Evolutionary conservation across 2,329 filamentous ascomycete genomes (phyloP).

Genomic region (Aspergillus japonicus): DNA sequence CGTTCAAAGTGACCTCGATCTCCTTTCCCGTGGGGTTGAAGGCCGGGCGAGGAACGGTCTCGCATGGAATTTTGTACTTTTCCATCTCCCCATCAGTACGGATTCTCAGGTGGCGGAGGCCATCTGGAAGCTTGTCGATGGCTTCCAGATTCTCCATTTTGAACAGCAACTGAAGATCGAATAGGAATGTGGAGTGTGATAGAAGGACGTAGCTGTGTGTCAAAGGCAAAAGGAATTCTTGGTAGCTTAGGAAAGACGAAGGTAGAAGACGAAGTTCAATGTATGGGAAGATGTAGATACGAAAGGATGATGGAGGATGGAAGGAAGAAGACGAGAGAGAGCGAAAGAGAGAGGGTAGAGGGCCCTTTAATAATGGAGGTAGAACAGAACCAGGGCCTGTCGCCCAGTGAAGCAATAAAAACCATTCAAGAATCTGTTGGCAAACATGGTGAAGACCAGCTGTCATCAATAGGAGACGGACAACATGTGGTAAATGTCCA

Average conservation of each 20-base stretch:
- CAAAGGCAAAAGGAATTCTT: background rate
- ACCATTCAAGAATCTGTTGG: background rate
- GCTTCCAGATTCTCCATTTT: conserved; percentile 24
- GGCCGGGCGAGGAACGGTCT: conserved; percentile 49
- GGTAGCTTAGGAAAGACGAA: background rate
- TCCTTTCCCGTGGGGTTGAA: conserved; percentile 60
- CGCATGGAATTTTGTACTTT: conserved; percentile 35
- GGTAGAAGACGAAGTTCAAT: background rate
- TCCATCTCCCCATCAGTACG: conserved; percentile 28
- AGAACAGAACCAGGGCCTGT: background rate
- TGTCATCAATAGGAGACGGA: too few relatives aligned
- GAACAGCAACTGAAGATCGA: background rate
- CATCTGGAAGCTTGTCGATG: conserved; percentile 21
- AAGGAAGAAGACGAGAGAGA: background rate
- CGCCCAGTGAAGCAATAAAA: background rate
- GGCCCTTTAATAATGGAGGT: background rate
- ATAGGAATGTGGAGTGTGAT: background rate
- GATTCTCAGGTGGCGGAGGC: conserved; percentile 26
- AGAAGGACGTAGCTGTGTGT: background rate
- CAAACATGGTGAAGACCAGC: too few relatives aligned
- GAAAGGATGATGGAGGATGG: background rate
- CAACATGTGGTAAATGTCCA: too few relatives aligned
- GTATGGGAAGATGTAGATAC: background rate
- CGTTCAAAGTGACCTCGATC: conserved; percentile 65
- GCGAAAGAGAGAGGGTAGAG: background rate